Conservation (phyloP, 345 rosid genomes). For the Sisymbrium altissimum region DNA sequence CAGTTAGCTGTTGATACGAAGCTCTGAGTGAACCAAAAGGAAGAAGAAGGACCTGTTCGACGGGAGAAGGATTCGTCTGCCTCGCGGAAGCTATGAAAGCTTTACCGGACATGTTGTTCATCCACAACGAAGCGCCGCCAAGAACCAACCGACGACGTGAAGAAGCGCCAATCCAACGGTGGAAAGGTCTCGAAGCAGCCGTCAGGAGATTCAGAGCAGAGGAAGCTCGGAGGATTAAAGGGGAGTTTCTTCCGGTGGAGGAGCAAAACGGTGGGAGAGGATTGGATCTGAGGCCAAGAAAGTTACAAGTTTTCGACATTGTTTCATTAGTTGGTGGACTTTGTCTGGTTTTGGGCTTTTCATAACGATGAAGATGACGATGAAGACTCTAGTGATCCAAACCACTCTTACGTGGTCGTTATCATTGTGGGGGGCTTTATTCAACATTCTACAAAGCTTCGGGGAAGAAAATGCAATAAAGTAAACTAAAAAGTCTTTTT, state of each 20-base stretch:
- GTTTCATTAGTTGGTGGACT: background rate
- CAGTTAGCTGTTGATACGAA: background rate
- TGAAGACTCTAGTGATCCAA: constrained; percentile 18
- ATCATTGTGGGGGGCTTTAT: background rate
- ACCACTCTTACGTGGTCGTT: constrained; percentile 27
- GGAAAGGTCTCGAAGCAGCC: constrained; percentile 23
- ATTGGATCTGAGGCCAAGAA: constrained; percentile 33
- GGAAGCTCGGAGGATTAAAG: background rate
- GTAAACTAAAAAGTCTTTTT: too few relatives aligned
- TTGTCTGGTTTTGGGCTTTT: constrained; percentile 14
- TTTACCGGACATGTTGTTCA: constrained; percentile 45
- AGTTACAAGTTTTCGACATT: constrained; percentile 39
- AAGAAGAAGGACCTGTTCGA: constrained; percentile 60
- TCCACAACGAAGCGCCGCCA: constrained; percentile 61
- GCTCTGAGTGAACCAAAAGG: background rate
- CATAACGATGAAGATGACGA: constrained; percentile 15
- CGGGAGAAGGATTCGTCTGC: constrained; percentile 46
- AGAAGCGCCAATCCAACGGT: constrained; percentile 34
- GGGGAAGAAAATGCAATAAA: background rate
- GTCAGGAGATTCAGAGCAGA: constrained; percentile 31
- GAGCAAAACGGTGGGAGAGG: too few relatives aligned
- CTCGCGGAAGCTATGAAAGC: constrained; percentile 74
- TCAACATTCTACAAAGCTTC: background rate
- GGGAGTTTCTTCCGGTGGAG: too few relatives aligned
- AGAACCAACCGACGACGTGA: constrained; percentile 50